These are phyloP conservation scores for Trametes cingulata DNA, from an alignment of 768 basidiomycete genomes.

Conservation along the genomic window DNA sequence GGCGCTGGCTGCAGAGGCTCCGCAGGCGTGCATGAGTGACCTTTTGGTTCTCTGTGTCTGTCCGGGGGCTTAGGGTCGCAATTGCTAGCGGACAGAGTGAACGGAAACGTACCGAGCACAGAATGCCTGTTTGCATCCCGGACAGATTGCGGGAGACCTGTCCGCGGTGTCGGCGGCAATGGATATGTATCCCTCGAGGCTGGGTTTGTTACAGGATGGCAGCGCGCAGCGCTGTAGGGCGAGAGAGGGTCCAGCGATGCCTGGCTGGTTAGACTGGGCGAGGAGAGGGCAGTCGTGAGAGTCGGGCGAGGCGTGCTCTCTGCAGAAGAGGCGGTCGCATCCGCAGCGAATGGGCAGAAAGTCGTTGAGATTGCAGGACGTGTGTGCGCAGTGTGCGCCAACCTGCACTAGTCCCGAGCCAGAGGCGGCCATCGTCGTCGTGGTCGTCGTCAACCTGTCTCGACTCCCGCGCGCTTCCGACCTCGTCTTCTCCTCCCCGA, in stretches of 20 bases:
- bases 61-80: not conserved
- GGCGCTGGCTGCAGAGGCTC: conserved; percentile 15
- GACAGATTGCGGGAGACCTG: conserved; percentile 44
- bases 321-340: conserved; percentile 64
- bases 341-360: conserved; percentile 75
- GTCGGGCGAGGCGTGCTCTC: conserved; percentile 58
- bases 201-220: conserved; percentile 53
- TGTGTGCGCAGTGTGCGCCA: conserved; percentile 65
- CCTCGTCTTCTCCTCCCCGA: conserved; percentile 1
- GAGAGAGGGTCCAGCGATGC: conserved; percentile 11
- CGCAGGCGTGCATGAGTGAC: conserved; percentile 53
- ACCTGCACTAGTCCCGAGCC: conserved; percentile 28
- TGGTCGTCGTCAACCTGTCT: not conserved
- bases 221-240: conserved; percentile 53
- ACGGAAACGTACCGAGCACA: conserved; percentile 56
- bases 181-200: conserved; percentile 45
- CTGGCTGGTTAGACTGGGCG: not conserved
- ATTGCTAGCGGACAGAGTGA: not conserved
- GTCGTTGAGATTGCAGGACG: conserved; percentile 63
- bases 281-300: conserved; percentile 54
- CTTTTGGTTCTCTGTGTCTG: conserved; percentile 68
- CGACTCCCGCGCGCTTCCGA: not conserved
- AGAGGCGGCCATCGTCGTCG: not conserved
- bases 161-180: conserved; percentile 29
- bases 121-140: conserved; percentile 55